phyloP scores from a whole-genome alignment of 805 yeast species.

The Hemisphaericaspora nanyangensis region DNA sequence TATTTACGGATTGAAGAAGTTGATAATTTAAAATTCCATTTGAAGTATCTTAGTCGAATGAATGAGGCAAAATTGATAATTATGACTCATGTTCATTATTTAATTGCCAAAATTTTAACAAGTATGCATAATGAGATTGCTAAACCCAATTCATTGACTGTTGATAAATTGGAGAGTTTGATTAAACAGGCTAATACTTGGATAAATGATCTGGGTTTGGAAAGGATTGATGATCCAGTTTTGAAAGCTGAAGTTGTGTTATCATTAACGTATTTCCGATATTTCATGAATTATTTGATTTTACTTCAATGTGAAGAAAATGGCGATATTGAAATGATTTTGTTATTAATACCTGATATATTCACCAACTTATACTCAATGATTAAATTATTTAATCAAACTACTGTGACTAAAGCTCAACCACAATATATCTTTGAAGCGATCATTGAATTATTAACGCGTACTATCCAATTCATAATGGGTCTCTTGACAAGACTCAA shows the following conservation, averaged over 20 bases:
- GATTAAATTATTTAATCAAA: constrained; percentile 4
- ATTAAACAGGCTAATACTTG: constrained; percentile 23
- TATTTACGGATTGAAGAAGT: constrained; percentile 18
- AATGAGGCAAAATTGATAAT: constrained; percentile 15
- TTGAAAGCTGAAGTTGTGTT: constrained; percentile 16
- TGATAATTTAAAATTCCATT: constrained; percentile 19
- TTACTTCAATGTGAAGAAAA: constrained; percentile 35
- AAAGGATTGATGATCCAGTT: constrained; percentile 8
- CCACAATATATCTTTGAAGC: constrained; percentile 22
- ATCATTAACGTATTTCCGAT: constrained; percentile 25
- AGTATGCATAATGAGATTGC: constrained; percentile 19
- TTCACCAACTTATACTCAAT: constrained; percentile 6
- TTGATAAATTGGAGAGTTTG: constrained; percentile 18
- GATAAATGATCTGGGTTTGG: constrained; percentile 17
- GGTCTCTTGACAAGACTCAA: constrained; percentile 28
- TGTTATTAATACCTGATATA: constrained; percentile 7
- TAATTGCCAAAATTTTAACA: constrained; percentile 24
- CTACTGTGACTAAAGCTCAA: not conserved
- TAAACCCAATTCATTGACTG: constrained; percentile 16
- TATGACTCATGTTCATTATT: constrained; percentile 21
- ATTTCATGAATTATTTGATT: constrained; percentile 25
- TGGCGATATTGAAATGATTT: not conserved
- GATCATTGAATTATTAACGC: constrained; percentile 25
- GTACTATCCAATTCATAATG: constrained; percentile 29
- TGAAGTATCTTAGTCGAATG: constrained; percentile 14